A percentile compares a stretch with the other conserved stretches of the same genome.
phyloP scores from a whole-genome alignment of 2,329 filamentous ascomycete genomes.

The Penicillium sp. region DNA sequence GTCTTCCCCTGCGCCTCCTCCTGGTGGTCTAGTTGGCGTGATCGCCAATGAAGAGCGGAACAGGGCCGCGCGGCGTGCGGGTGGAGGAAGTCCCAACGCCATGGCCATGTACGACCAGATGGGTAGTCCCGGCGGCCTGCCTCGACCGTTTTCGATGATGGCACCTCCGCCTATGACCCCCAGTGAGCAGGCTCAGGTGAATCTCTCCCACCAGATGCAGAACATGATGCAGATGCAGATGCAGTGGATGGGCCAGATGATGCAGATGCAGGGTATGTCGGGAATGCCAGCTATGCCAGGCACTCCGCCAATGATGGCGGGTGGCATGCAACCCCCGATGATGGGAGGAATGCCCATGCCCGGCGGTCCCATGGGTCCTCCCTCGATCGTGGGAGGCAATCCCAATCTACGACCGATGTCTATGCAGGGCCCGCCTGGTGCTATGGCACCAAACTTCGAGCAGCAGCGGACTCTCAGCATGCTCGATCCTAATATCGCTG shows the following conservation, averaged over 20 bases:
- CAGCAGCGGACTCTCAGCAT: conserved; percentile 78
- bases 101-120: conserved; percentile 50
- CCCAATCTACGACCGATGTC: conserved; percentile 50
- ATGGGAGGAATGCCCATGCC: conserved; percentile 19
- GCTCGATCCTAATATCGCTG: conserved; percentile 64
- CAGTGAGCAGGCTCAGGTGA: conserved; percentile 72
- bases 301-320: conserved; percentile 34
- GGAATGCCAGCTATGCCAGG: conserved; percentile 27
- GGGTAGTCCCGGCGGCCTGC: conserved; percentile 26
- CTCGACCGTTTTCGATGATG: conserved; percentile 42
- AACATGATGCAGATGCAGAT: conserved; percentile 94
- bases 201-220: conserved; percentile 80
- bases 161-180: conserved; percentile 49
- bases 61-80: conserved; percentile 66
- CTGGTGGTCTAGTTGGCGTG: conserved; percentile 81
- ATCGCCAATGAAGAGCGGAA: conserved; percentile 84
- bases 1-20: conserved; percentile 44
- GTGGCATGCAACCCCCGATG: conserved; percentile 22
- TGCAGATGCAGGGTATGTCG: conserved; percentile 53
- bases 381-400: conserved; percentile 25
- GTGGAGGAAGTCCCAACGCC: conserved; percentile 68
- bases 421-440: conserved; percentile 39
- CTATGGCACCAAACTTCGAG: conserved; percentile 37
- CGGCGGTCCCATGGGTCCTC: conserved; percentile 19
- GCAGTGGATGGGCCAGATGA: conserved; percentile 78